phyloP scores from a whole-genome alignment of 106 monocot genomes.

The Dioscorea dumetorum region DNA sequence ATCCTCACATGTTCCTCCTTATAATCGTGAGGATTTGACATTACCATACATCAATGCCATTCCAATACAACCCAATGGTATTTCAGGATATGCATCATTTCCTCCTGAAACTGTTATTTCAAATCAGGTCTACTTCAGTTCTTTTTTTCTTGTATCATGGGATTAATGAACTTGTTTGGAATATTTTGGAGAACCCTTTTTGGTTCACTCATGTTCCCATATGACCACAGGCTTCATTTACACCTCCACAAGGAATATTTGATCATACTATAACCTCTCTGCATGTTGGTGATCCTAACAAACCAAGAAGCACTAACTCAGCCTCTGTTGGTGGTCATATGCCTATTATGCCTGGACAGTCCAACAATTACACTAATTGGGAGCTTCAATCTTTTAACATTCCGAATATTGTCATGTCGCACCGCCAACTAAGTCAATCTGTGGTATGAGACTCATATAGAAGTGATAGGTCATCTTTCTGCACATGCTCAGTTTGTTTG shows the following conservation, averaged over 20 bases:
- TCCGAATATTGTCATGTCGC: conserved; percentile 20
- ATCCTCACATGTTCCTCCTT: conserved; percentile 20
- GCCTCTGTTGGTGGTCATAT: conserved; percentile 23
- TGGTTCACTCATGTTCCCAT: not conserved
- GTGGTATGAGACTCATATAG: conserved; percentile 21
- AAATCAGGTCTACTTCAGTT: conserved; percentile 31
- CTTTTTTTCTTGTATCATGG: not conserved
- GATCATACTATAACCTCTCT: conserved; percentile 39
- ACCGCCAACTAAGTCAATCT: conserved; percentile 26
- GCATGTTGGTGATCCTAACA: conserved; percentile 18
- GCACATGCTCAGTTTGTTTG: not conserved
- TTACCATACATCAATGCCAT: conserved; percentile 26
- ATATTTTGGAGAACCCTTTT: not conserved
- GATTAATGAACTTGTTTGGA: not conserved
- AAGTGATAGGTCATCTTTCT: not conserved
- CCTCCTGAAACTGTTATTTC: conserved; percentile 30
- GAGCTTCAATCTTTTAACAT: conserved; percentile 27
- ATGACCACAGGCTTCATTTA: conserved; percentile 31
- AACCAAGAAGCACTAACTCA: conserved; percentile 27
- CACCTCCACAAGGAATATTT: conserved; percentile 36
- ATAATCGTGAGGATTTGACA: conserved; percentile 16
- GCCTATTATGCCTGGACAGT: conserved; percentile 37
- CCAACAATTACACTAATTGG: conserved; percentile 36
- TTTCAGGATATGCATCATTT: conserved; percentile 24
- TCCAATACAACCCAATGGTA: conserved; percentile 12